Evolutionary conservation across 352 stramenopile genomes (phyloP), one percentile per base, ranked within the genome.

Genomic region (Pythium guiyangense): DNA sequence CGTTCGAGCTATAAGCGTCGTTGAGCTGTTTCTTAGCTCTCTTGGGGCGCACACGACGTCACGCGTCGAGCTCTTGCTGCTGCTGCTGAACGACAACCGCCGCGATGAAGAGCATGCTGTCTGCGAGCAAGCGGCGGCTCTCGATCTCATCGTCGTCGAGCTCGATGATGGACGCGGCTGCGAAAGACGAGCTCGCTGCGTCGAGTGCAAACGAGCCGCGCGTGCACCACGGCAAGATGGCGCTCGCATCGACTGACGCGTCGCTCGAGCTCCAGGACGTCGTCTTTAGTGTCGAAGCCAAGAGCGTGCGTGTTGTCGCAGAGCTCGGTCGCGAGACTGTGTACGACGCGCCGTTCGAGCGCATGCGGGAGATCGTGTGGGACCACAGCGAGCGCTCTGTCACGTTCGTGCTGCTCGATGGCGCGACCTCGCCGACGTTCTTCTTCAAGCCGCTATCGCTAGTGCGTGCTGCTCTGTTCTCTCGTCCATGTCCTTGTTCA

Each of bases 361-460:
- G 59, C 25, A 66, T 90, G 52, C 86, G 78, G 54, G 74, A 90
- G 40, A 80, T 88, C 26, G 59, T 81, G 10, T 90, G 80, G 80
- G 70, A 90, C 43, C 65, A 90, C 52, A 86, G 68, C 22, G 76
- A 87, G 14, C 79, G 78, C 44, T 78, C 75, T 0, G 48, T 90
- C 9, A 53, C 63, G 14, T 88, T 90, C 46, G 54, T 66, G 4
- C 55, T 79, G 39, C 54, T 71, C 15, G 70, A 81, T 20, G 67
- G 59, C 11, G 49, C 59, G 1, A 49, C 18, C 4, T 86, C 74
- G 0, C 44, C 66, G 20, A 57, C 50, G 0, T 88, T 88, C 40
- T 50, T 84, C 6, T 84, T 90, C 49, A 44, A 66, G 10, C 52
- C 64, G 1, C 65, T 84, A 9, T 72, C 65, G 0, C 43, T 79